Conservation (phyloP, 805 yeast genomes). For the Ogataea pilisensis region DNA sequence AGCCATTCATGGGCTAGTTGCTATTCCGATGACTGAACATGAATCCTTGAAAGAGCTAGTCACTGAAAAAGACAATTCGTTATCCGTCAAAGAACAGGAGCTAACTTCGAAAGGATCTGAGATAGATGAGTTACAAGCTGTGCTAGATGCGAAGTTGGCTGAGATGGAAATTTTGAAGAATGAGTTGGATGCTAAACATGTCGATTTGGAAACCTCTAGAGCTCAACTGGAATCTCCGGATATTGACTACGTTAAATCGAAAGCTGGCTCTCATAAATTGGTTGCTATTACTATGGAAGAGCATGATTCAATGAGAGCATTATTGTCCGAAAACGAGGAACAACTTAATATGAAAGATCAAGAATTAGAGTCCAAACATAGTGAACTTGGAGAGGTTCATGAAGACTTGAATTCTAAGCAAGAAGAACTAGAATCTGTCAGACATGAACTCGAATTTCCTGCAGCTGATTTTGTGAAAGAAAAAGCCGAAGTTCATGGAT, state of each 20-base stretch:
- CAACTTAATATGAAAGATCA: slow-evolving; percentile 1
- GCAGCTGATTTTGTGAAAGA: slow-evolving; percentile 18
- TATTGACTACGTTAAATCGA: slow-evolving; percentile 15
- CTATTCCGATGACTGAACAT: slow-evolving; percentile 23
- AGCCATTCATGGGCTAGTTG: slow-evolving; percentile 22
- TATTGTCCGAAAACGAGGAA: slow-evolving; percentile 3
- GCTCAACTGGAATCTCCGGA: slow-evolving; percentile 24
- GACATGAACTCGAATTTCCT: slow-evolving; percentile 15
- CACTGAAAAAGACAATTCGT: not conserved
- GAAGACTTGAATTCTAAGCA: not conserved
- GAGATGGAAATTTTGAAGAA: not conserved
- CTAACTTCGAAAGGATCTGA: not conserved
- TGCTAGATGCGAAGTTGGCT: not conserved
- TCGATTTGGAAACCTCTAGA: slow-evolving; percentile 1
- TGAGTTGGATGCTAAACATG: not conserved
- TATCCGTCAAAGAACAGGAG: not conserved
- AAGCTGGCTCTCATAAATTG: slow-evolving; percentile 4
- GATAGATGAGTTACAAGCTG: not conserved
- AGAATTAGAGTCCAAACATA: not conserved
- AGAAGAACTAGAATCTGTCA: slow-evolving; percentile 5
- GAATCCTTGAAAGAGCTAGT: not conserved
- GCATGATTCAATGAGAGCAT: slow-evolving; percentile 2
- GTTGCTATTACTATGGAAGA: slow-evolving; percentile 6
- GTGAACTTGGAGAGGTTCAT: slow-evolving; percentile 1
- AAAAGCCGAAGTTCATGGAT: slow-evolving; percentile 12